These are phyloP conservation scores for Aphanocladium album DNA, from an alignment of 2,329 filamentous ascomycete genomes.

Conservation along the genomic window DNA sequence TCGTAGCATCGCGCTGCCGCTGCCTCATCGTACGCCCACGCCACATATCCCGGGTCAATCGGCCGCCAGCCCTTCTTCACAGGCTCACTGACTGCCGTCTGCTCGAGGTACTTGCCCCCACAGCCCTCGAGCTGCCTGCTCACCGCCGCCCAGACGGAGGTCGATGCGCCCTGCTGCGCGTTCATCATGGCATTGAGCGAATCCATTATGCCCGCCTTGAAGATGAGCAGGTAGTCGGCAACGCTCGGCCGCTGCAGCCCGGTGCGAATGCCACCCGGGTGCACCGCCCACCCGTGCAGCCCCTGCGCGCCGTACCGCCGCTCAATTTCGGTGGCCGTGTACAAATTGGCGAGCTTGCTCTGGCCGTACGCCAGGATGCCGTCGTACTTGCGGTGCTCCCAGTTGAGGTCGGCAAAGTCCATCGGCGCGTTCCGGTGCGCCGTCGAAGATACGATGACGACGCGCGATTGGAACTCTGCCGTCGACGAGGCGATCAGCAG, in stretches of 20 bases:
- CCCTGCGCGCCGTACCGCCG: conserved; percentile 36
- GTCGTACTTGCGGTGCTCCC: background rate
- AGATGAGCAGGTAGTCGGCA: background rate
- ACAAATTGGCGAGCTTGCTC: conserved; percentile 44
- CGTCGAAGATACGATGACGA: conserved; percentile 40
- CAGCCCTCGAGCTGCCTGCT: conserved; percentile 33
- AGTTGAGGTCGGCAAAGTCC: conserved; percentile 33
- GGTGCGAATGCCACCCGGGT: conserved; percentile 32
- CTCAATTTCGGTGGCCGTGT: conserved; percentile 43
- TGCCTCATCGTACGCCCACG: conserved; percentile 2
- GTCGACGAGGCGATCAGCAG: conserved; percentile 35
- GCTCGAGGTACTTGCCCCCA: conserved; percentile 38
- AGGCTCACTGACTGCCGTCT: conserved; percentile 16
- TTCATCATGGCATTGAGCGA: background rate
- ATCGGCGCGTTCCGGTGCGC: conserved; percentile 34
- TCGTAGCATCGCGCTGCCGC: background rate
- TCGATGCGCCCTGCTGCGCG: conserved; percentile 39
- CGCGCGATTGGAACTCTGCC: conserved; percentile 37
- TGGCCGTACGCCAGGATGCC: conserved; percentile 35
- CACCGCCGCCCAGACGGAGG: conserved; percentile 36
- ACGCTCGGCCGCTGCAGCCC: background rate
- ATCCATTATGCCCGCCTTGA: conserved; percentile 26
- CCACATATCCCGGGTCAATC: background rate
- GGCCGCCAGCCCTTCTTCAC: background rate
- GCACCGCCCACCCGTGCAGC: conserved; percentile 31